Conservation (phyloP, 176 grass and related monocot species). For the Bonia amplexicaulis region DNA sequence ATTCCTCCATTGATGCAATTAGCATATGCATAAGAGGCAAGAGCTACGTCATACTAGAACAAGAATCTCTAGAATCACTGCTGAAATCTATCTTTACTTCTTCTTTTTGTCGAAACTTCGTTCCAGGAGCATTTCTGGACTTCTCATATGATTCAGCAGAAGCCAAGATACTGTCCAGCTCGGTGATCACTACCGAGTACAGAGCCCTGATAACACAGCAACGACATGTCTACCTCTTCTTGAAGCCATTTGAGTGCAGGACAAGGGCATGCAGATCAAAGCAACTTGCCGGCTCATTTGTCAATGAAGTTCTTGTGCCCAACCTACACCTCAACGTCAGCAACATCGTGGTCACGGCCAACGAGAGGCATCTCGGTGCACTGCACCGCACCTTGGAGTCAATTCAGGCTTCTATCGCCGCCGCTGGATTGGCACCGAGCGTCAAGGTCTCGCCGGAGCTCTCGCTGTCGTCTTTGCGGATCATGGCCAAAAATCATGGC, state of each 20-base stretch:
- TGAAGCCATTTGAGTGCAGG: conserved; percentile 35
- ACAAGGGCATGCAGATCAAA: not conserved
- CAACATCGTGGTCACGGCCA: conserved; percentile 34
- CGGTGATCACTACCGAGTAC: not conserved
- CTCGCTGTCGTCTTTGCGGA: conserved; percentile 34
- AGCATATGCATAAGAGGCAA: not conserved
- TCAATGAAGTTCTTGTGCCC: conserved; percentile 8
- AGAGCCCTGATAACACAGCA: not conserved
- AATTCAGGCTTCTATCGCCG: conserved; percentile 25
- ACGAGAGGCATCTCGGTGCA: conserved; percentile 15
- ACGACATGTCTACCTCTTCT: conserved; percentile 33
- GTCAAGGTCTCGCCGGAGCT: conserved; percentile 46
- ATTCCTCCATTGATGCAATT: not conserved
- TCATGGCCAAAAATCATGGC: conserved; percentile 1
- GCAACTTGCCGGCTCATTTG: conserved; percentile 10
- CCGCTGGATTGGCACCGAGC: not conserved
- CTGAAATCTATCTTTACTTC: not conserved
- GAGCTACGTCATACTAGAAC: not conserved
- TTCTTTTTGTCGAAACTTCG: not conserved
- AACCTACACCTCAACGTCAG: conserved; percentile 25
- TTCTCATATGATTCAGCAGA: conserved; percentile 37
- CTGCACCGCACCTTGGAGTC: conserved; percentile 36
- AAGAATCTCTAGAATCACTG: not conserved
- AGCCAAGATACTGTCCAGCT: conserved; percentile 1
- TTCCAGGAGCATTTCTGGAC: conserved; percentile 50